Conservation (phyloP, 192 early-diverging fungal species). For the Coemansia sp. region DNA sequence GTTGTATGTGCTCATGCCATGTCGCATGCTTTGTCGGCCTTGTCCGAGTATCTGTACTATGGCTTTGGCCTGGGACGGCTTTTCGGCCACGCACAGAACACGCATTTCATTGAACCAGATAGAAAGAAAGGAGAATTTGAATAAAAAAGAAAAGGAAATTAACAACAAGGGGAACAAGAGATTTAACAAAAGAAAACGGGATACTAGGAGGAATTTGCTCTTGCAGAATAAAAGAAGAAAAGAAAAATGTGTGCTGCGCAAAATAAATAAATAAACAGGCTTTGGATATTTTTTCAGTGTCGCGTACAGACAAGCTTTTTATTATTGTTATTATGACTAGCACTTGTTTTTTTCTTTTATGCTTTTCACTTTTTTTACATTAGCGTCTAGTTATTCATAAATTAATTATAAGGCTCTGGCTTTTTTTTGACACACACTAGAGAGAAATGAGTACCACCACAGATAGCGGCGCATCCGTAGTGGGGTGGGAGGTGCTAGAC, state of each 20-base stretch:
- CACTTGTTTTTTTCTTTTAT: too few species aligned
- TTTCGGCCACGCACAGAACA: constrained; percentile 95
- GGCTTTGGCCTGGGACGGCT: constrained; percentile 82
- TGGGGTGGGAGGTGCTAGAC: constrained; percentile 26
- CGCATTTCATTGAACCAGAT: constrained; percentile 53
- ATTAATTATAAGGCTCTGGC: too few species aligned
- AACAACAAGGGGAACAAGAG: too few species aligned
- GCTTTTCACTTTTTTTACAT: too few species aligned
- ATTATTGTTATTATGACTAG: too few species aligned
- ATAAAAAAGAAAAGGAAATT: neutral
- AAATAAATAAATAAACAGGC: neutral
- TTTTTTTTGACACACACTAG: too few species aligned
- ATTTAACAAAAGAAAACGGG: too few species aligned
- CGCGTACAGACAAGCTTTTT: too few species aligned
- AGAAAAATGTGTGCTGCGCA: constrained; percentile 10
- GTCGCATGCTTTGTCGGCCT: constrained; percentile 33
- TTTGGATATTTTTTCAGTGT: too few species aligned
- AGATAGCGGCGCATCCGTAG: neutral
- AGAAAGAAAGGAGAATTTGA: constrained; percentile 6
- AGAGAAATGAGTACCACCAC: neutral
- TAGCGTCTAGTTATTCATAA: too few species aligned
- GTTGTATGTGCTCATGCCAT: constrained; percentile 60
- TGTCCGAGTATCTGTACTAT: constrained; percentile 76
- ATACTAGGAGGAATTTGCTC: too few species aligned
- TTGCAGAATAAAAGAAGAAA: neutral